phyloP scores from a whole-genome alignment of 768 basidiomycete species.

The Psilocybe azurescens region DNA sequence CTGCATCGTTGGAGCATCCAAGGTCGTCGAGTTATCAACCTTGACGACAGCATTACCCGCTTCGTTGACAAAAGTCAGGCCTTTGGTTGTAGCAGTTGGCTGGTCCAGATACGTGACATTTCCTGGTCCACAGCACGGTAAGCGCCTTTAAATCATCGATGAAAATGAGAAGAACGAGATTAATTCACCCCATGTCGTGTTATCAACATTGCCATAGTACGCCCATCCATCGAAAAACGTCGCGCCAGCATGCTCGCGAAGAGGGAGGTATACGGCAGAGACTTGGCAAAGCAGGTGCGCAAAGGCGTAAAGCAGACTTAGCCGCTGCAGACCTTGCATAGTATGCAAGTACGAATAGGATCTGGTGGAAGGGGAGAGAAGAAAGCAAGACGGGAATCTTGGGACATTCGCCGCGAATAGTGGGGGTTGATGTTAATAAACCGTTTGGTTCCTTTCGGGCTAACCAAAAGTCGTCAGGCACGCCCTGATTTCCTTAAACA shows the following conservation, averaged over 20 bases:
- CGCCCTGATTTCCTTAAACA: not conserved
- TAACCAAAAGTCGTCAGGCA: not conserved
- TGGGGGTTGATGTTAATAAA: not conserved
- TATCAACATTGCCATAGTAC: slow-evolving; percentile 56
- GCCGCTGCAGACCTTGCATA: not conserved
- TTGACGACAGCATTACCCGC: slow-evolving; percentile 71
- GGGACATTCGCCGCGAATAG: not conserved
- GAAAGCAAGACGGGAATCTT: not conserved
- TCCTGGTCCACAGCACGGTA: slow-evolving; percentile 39
- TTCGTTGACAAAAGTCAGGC: slow-evolving; percentile 63
- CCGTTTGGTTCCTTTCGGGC: not conserved
- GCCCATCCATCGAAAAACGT: slow-evolving; percentile 62
- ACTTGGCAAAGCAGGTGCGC: slow-evolving; percentile 9
- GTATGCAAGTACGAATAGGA: not conserved
- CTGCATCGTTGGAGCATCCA: slow-evolving; percentile 32
- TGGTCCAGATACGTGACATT: slow-evolving; percentile 65
- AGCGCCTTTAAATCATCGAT: not conserved
- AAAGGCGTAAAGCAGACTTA: not conserved
- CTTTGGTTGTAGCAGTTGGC: slow-evolving; percentile 47
- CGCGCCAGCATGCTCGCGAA: slow-evolving; percentile 50
- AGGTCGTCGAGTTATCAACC: slow-evolving; percentile 72
- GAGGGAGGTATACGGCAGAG: slow-evolving; percentile 35
- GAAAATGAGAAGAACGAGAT: not conserved
- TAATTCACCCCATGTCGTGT: slow-evolving; percentile 47
- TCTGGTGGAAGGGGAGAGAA: not conserved